phyloP scores from a whole-genome alignment of 2,329 filamentous ascomycete species.

The Claviceps humidiphila region DNA sequence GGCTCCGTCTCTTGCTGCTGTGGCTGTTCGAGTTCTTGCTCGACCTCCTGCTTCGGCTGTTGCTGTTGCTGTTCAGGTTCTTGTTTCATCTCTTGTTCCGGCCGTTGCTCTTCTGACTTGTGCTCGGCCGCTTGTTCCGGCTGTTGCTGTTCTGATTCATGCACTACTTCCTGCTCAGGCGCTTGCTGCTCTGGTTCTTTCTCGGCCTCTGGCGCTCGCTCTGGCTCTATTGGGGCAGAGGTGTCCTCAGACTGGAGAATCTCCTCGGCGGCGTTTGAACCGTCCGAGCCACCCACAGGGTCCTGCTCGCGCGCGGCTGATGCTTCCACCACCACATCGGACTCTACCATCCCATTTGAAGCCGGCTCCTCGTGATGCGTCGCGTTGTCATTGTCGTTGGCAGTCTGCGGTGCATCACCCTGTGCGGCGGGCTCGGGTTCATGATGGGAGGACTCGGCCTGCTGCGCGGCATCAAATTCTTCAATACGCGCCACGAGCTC shows the following conservation, averaged over 20 bases:
- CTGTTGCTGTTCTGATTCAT: neutral
- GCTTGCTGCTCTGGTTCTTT: neutral
- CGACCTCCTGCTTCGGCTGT: neutral
- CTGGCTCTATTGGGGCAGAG: neutral
- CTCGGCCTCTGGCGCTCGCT: neutral
- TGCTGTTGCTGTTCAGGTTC: neutral
- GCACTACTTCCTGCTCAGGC: neutral
- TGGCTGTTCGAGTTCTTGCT: neutral
- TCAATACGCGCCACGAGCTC: slow-evolving; percentile 55
- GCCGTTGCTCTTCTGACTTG: neutral
- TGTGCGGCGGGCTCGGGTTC: neutral
- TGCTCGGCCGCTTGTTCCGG: neutral
- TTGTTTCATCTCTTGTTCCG: neutral
- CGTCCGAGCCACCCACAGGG: neutral
- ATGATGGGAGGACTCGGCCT: neutral
- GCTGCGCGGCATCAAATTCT: slow-evolving; percentile 10
- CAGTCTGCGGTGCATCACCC: neutral
- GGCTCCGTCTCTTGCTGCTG: neutral
- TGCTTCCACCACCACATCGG: neutral
- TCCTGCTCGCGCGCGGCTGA: neutral
- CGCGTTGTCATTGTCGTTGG: neutral
- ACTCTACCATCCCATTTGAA: neutral
- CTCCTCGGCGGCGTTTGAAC: neutral
- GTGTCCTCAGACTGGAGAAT: neutral
- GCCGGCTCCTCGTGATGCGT: neutral